Percentiles rank a stretch among this genome's conserved stretches.
Evolutionary conservation across 2,329 filamentous ascomycete genomes (phyloP).

Genomic region (Emmonsia crescens): DNA sequence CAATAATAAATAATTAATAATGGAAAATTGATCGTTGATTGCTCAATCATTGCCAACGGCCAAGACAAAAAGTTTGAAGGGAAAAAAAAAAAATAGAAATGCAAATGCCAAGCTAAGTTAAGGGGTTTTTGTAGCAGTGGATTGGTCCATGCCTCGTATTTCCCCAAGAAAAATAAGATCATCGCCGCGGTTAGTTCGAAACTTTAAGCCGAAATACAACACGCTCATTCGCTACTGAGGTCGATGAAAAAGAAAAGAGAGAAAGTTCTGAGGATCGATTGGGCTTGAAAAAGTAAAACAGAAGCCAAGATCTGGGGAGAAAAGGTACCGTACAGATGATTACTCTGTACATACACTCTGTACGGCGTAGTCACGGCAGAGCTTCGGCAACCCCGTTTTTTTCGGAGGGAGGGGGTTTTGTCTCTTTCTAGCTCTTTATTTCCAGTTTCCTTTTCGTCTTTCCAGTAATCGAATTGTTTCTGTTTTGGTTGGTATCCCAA

Average conservation of each 20-base stretch:
- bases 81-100: neutral
- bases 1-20: no score
- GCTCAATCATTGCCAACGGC: no score
- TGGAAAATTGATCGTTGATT: no score
- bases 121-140: neutral
- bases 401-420: no score
- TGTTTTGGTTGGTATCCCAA: neutral
- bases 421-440: no score
- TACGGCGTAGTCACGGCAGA: no score
- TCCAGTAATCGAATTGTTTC: neutral
- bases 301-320: neutral
- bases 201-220: neutral
- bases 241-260: neutral
- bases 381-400: no score
- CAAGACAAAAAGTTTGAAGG: neutral
- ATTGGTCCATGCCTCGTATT: neutral
- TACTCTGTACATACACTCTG: no score
- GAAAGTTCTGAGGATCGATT: neutral
- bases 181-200: neutral
- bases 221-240: neutral
- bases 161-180: neutral
- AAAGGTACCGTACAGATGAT: no score
- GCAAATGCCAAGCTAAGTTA: neutral
- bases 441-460: no score
- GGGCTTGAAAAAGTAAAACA: neutral